A percentile compares a stretch with the other conserved stretches of the same genome.
These are phyloP conservation scores for Nakazawaea ishiwadae DNA, from an alignment of 805 yeast species.

Conservation along the genomic window DNA sequence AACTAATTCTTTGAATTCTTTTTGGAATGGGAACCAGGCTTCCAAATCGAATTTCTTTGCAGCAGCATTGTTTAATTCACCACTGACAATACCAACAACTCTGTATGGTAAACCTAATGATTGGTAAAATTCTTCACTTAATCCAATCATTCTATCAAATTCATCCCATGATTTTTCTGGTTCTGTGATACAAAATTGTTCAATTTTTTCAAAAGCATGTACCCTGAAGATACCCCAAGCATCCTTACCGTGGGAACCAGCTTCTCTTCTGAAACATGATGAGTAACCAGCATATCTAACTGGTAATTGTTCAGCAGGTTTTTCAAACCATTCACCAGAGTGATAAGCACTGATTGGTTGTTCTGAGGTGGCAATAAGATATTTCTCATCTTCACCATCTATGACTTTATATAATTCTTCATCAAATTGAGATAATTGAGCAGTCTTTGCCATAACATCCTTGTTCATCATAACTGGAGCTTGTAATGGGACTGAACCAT, in stretches of 20 bases:
- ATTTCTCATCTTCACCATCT: slow-evolving; percentile 97
- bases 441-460: slow-evolving; percentile 98
- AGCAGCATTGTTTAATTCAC: slow-evolving; percentile 98
- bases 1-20: slow-evolving; percentile 96
- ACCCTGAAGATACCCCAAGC: slow-evolving; percentile 99
- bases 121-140: slow-evolving; percentile 90
- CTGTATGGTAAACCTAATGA: slow-evolving; percentile 91
- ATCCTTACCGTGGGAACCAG: slow-evolving; percentile 98
- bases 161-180: slow-evolving; percentile 98
- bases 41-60: slow-evolving; percentile 98
- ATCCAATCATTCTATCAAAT: slow-evolving; percentile 91
- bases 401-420: slow-evolving; percentile 96
- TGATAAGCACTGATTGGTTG: slow-evolving; percentile 99
- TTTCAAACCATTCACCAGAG: slow-evolving; percentile 97
- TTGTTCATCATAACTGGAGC: slow-evolving; percentile 99
- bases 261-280: slow-evolving; percentile 98
- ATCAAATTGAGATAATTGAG: slow-evolving; percentile 95
- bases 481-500: slow-evolving; percentile 86
- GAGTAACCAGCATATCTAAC: slow-evolving; percentile 97
- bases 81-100: slow-evolving; percentile 96
- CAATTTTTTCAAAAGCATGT: slow-evolving; percentile 97
- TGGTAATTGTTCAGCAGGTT: slow-evolving; percentile 95
- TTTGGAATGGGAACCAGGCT: slow-evolving; percentile 99
- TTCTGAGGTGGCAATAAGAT: slow-evolving; percentile 96
- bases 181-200: slow-evolving; percentile 92